Evolutionary conservation across 2,329 filamentous ascomycete genomes (phyloP), one percentile per base, ranked within the genome.

Genomic region (Orbilia ellipsospora): DNA sequence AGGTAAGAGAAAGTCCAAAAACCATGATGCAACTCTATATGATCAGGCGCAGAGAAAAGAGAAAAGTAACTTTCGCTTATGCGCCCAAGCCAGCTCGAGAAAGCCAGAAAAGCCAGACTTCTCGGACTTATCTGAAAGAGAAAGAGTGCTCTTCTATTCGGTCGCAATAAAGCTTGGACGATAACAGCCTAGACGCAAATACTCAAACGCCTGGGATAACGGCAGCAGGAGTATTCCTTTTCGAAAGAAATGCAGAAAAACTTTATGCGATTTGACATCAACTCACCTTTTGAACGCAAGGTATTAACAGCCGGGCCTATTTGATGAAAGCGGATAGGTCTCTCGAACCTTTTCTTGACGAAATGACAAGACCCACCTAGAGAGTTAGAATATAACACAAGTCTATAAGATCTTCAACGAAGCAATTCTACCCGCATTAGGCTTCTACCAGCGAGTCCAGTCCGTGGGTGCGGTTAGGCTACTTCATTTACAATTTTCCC

Each of bases 11-110:
- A 44, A 68, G 20, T 56, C 23, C 12, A 63, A 44, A 55, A 45
- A 12, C 72, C 56, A 75, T 69, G 72, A 65, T 68, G 64, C 72
- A 69, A 61, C 64, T 50, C 52, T 75, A 59, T 75, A 69, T 65
- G 36, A 69, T 59, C 64, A 55, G 50, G 64, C 52, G 64, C 64
- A 51, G 26, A 15, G 44, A n/a, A n/a, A 18, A 15, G 13, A 48
- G 16, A 18, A 23, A 61, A 56, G 50, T 55, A 20, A 64, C 64
- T 16, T 51, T 64, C 23, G 18, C 26, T 28, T 40, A 16, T 20
- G 45, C 16, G 13, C 18, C 44, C 13, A 18, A 26, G 28, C 31
- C 36, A 36, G 51, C 66, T 44, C 40, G 10, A 36, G 61, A 31
- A 40, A 65, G 52, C 20, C 42, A 26, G 31, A n/a, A 15, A 18